Base-by-base conservation (phyloP, 108 stramenopile species). In the Parmales sp. region DNA sequence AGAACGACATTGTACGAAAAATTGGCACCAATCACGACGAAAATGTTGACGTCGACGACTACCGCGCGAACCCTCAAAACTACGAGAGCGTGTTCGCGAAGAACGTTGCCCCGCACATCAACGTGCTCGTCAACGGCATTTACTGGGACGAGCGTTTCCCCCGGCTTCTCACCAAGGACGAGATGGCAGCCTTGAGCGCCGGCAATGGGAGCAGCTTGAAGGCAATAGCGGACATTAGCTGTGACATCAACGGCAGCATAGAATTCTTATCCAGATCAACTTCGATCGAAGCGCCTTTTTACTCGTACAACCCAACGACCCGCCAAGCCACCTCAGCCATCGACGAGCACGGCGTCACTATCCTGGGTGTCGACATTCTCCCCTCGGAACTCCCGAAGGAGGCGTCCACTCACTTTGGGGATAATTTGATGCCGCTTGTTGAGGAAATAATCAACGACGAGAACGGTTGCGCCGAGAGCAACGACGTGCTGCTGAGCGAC, bases 81-180 rank as follows among this genome's bases (percentile, higher is more conserved):
- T 93, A 93, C 70, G 72, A 76, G 65, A 74, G 80, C 29, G 69
- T 72, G 31, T 93, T 93, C 76, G 71, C 78, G 23, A 66, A 72
- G 38, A 71, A 65, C 26, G 66, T 88, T 37, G 86, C 85, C 38
- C 89, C 88, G 4, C 72, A 83, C 66, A 54, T 69, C 46, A 78
- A 80, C 68, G 86, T 87, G 25, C 38, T 93, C 26, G 74, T 90
- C 22, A 90, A 89, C 72, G 80, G 87, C 29, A 81, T 80, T 26
- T 93, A 90, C 72, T 93, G 92, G 92, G 89, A 93, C 66, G 73
- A 81, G 43, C 73, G 86, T 26, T 93, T 75, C 75, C 89, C 92
- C 23, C 77, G 88, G 18, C 49, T 90, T 5, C 38, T 92, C 18
- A 84, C 87, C 7, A 86, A 85, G 69, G 68, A 74, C 26, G 80